phyloP scores from a whole-genome alignment of 331 rosid species.

The Telfairia occidentalis region DNA sequence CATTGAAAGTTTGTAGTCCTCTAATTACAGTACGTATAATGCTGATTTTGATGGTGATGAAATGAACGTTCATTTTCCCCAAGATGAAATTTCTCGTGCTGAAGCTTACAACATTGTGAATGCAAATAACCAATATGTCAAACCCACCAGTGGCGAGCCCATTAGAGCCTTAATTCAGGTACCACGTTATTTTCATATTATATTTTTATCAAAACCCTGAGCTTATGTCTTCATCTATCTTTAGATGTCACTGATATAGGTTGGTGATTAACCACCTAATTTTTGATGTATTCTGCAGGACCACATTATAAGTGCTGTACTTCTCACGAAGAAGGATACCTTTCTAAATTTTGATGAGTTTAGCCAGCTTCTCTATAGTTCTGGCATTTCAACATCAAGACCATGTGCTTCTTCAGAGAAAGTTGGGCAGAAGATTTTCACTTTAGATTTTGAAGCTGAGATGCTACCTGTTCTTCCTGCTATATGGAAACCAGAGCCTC shows the following conservation, averaged over 20 bases:
- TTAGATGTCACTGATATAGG: conserved; percentile 1
- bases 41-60: conserved; percentile 99
- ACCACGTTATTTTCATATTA: background rate
- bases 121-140: conserved; percentile 91
- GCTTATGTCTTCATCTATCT: background rate
- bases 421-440: conserved; percentile 42
- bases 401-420: conserved; percentile 33
- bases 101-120: conserved; percentile 92
- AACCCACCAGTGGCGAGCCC: conserved; percentile 97
- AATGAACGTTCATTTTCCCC: conserved; percentile 96
- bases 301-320: conserved; percentile 79
- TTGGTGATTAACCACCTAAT: background rate
- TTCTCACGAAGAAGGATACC: conserved; percentile 81
- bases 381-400: conserved; percentile 48
- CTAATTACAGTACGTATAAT: conserved; percentile 64
- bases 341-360: conserved; percentile 54
- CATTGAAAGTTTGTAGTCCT: background rate
- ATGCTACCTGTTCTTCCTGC: conserved; percentile 67
- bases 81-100: conserved; percentile 93
- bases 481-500: conserved; percentile 77
- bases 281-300: conserved; percentile 36
- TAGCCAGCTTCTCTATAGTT: conserved; percentile 79
- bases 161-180: conserved; percentile 95
- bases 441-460: conserved; percentile 42
- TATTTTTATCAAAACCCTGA: background rate